phyloP scores from a whole-genome alignment of 345 rosid species.

The Combretum micranthum region DNA sequence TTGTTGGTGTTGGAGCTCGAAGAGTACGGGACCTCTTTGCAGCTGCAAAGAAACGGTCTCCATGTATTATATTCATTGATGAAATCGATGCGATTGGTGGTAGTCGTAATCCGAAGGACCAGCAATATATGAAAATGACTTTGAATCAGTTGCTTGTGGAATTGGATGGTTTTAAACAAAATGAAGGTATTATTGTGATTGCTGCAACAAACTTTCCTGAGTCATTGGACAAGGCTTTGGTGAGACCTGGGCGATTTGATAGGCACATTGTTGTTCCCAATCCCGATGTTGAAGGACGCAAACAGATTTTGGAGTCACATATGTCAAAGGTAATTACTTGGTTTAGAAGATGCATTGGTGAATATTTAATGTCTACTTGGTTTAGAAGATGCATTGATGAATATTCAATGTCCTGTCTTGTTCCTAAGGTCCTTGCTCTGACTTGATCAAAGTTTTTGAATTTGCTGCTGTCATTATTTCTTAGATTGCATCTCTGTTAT shows the following conservation, averaged over 20 bases:
- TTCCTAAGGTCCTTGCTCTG: no score
- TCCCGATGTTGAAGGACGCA: conserved; percentile 96
- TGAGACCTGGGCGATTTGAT: conserved; percentile 96
- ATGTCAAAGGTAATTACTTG: conserved; percentile 81
- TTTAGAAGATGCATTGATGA: no score
- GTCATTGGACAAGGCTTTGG: conserved; percentile 90
- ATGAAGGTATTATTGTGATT: conserved; percentile 92
- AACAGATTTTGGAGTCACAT: conserved; percentile 91
- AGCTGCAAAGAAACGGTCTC: conserved; percentile 98
- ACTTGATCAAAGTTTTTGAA: no score
- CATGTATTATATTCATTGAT: conserved; percentile 95
- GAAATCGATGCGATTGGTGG: conserved; percentile 98
- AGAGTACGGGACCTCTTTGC: conserved; percentile 95
- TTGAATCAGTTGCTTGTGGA: conserved; percentile 92
- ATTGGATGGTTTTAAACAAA: conserved; percentile 95
- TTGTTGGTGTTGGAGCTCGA: conserved; percentile 98
- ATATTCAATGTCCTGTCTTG: no score
- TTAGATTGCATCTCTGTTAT: no score
- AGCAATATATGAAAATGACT: conserved; percentile 97
- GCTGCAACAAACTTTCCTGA: conserved; percentile 96
- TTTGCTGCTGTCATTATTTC: no score
- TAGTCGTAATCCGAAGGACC: conserved; percentile 87
- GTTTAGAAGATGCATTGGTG: no score
- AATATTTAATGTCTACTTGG: background rate
- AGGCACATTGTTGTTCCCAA: conserved; percentile 88